A percentile compares a stretch with the other conserved stretches of the same genome.
phyloP scores from a whole-genome alignment of 306 rosid genomes.

The Gillenia trifoliata region DNA sequence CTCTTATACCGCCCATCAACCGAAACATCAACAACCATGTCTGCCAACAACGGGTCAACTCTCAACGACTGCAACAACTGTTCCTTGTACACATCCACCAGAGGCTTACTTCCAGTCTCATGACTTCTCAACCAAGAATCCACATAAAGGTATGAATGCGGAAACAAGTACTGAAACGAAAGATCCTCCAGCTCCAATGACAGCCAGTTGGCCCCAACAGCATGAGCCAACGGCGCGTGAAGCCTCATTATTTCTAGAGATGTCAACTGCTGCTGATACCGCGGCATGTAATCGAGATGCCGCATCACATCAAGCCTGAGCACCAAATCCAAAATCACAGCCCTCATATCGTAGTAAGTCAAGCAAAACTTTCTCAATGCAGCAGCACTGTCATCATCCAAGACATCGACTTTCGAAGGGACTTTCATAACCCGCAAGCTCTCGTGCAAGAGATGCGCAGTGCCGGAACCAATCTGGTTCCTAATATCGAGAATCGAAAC shows the following conservation, averaged over 20 bases:
- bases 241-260: slow-evolving; percentile 72
- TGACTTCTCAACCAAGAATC: slow-evolving; percentile 75
- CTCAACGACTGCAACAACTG: slow-evolving; percentile 40
- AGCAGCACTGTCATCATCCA: slow-evolving; percentile 68
- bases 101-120: slow-evolving; percentile 44
- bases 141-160: slow-evolving; percentile 67
- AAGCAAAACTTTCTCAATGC: slow-evolving; percentile 76
- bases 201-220: slow-evolving; percentile 62
- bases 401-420: slow-evolving; percentile 44
- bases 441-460: slow-evolving; percentile 72
- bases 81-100: slow-evolving; percentile 60
- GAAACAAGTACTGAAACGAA: slow-evolving; percentile 72
- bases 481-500: slow-evolving; percentile 45
- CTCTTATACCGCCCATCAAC: slow-evolving; percentile 79
- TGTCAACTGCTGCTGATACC: slow-evolving; percentile 67
- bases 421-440: slow-evolving; percentile 56
- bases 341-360: slow-evolving; percentile 73
- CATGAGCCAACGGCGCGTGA: slow-evolving; percentile 85
- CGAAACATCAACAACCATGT: slow-evolving; percentile 46
- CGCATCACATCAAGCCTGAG: slow-evolving; percentile 74
- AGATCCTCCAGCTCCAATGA: slow-evolving; percentile 83
- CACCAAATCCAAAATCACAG: slow-evolving; percentile 72
- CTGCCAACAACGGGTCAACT: slow-evolving; percentile 41
- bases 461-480: slow-evolving; percentile 52
- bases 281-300: slow-evolving; percentile 62